Evolutionary conservation across 345 rosid species (phyloP), one percentile per base, ranked within the genome.

Genomic region (Salix udensis): DNA sequence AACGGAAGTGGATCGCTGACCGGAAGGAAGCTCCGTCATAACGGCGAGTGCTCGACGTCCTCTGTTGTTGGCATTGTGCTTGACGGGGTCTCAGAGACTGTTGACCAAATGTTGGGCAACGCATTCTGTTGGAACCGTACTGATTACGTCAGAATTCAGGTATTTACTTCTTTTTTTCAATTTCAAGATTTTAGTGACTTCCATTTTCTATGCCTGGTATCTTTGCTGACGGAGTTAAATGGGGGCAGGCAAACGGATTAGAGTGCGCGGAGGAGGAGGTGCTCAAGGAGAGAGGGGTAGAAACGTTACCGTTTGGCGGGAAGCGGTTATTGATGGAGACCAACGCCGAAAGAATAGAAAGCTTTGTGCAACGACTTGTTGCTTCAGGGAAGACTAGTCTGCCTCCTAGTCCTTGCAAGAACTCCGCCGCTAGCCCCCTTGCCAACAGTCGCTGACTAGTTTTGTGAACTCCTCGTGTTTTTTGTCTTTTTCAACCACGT

Each of bases 141-240:
- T 30, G 94, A 96, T 79, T 96, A 96, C 89, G 91, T 96, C n/a
- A 87, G 99, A 86, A 87, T 96, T 89, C 97, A 95, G 96, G 98
- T 92, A 80, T 24, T 30, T 65, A 2, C 66, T 30, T 3, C 13
- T 72, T 65, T 72, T 65, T 18, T 10, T 71, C 36, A 44, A 40
- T 71, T 36, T 36, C 14, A 19, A 53, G 30, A 34, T 30, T 65
- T 7, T 16, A 65, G 19, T 14, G 39, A 1, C 16, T 28, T 65
- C n/a, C 68, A 65, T 16, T 44, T 28, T 64, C 19, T 16, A 3
- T 65, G 4, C 28, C 13, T 11, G 28, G 37, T 34, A 36, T 7
- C 4, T 60, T 36, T 39, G 78, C 79, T 76, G 66, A 83, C 82
- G 84, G 79, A 67, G 77, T 62, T 44, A 30, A 67, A 30, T 44